phyloP scores from a whole-genome alignment of 305 asterid species.

The Fraxinus paxiana region DNA sequence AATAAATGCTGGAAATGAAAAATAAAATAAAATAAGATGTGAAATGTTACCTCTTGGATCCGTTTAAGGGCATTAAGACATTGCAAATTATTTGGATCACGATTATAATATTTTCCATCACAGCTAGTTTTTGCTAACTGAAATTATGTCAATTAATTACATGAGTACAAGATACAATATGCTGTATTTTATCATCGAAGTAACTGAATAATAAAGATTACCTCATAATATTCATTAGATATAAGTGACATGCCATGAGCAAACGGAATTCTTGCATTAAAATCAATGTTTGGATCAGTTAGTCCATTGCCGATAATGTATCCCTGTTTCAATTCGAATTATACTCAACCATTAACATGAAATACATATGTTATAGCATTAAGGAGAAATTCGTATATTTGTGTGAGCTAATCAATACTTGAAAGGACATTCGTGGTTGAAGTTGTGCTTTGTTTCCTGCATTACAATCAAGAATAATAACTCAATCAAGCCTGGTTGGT shows the following conservation, averaged over 20 bases:
- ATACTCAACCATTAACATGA: not conserved
- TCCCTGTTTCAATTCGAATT: not conserved
- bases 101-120: not conserved
- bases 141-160: not conserved
- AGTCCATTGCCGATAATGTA: not conserved
- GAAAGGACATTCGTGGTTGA: not conserved
- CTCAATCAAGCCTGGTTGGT: not conserved
- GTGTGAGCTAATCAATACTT: not conserved
- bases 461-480: not conserved
- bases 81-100: not conserved
- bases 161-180: not conserved
- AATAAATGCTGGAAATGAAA: not conserved
- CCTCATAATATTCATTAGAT: not conserved
- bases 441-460: not conserved
- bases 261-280: not conserved
- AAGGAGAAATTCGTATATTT: not conserved
- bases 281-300: not conserved
- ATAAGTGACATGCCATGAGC: not conserved
- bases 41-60: not conserved
- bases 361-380: not conserved
- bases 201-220: too few species aligned
- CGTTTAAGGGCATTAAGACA: not conserved
- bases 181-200: not conserved
- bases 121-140: not conserved
- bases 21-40: not conserved